Evolutionary conservation across 495 filamentous ascomycete genomes (phyloP).

Genomic region (Penicillium samsonianum): DNA sequence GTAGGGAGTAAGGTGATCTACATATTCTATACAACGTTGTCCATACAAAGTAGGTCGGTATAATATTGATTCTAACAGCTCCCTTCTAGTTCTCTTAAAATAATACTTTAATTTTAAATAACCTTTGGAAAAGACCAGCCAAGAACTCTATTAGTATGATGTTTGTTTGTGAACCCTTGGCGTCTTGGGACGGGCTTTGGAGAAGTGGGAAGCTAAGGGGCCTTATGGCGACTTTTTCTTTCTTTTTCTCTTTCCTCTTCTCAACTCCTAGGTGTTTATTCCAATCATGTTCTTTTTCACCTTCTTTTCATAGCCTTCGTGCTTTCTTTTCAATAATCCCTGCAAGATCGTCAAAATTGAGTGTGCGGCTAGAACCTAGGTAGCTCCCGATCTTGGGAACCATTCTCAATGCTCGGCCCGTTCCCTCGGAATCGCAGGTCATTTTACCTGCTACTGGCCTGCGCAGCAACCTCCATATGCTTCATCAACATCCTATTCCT

Average conservation of each 20-base stretch:
- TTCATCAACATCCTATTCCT: constrained; percentile 22
- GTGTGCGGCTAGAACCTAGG: not conserved
- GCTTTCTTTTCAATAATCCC: not conserved
- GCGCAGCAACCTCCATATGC: constrained; percentile 14
- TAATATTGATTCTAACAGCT: not conserved
- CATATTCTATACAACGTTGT: not conserved
- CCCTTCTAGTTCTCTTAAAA: too few species aligned
- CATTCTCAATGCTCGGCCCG: constrained; percentile 20
- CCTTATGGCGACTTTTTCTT: not conserved
- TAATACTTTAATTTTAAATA: not conserved
- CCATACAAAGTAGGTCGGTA: too few species aligned
- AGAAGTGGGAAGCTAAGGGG: not conserved
- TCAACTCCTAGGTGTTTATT: not conserved
- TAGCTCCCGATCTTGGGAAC: not conserved
- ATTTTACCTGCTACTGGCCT: constrained; percentile 18
- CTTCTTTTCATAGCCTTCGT: constrained; percentile 8
- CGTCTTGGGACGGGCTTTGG: not conserved
- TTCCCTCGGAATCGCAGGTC: constrained; percentile 20
- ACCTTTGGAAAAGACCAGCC: not conserved
- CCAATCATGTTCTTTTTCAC: not conserved
- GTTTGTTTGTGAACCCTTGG: not conserved
- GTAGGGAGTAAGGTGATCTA: not conserved
- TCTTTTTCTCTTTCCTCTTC: not conserved
- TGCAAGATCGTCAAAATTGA: constrained; percentile 1
- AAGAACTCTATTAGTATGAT: not conserved